phyloP scores from a whole-genome alignment of 306 rosid genomes.

The Trifolium pratense region DNA sequence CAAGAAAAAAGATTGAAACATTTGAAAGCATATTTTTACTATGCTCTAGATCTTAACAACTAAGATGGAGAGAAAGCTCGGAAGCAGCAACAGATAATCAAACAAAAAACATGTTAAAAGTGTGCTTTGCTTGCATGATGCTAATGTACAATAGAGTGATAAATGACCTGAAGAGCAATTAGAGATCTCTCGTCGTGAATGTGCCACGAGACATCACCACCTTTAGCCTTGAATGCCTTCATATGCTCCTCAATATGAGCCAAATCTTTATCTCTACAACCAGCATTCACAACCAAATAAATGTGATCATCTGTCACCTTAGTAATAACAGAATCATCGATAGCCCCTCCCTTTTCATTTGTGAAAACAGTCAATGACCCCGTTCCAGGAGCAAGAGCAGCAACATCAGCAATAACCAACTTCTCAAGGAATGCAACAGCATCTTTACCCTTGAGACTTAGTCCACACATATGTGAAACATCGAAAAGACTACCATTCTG shows the following conservation, averaged over 20 bases:
- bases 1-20: slow-evolving; percentile 4
- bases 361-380: slow-evolving; percentile 92
- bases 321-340: slow-evolving; percentile 91
- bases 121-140: slow-evolving; percentile 39
- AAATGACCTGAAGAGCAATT: slow-evolving; percentile 82
- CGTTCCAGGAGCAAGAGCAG: slow-evolving; percentile 72
- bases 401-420: slow-evolving; percentile 93
- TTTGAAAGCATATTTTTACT: background rate
- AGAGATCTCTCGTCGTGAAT: slow-evolving; percentile 96
- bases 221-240: slow-evolving; percentile 96
- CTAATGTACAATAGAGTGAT: slow-evolving; percentile 11
- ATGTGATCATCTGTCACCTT: slow-evolving; percentile 81
- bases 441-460: slow-evolving; percentile 93
- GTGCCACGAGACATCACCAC: slow-evolving; percentile 96
- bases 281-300: slow-evolving; percentile 94
- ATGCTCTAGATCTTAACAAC: slow-evolving; percentile 22
- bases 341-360: slow-evolving; percentile 92
- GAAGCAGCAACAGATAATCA: slow-evolving; percentile 33
- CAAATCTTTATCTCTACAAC: slow-evolving; percentile 92
- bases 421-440: slow-evolving; percentile 71
- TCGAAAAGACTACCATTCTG: slow-evolving; percentile 83
- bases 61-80: slow-evolving; percentile 5
- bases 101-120: slow-evolving; percentile 24
- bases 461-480: slow-evolving; percentile 92
- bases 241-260: slow-evolving; percentile 93